Base-by-base conservation (phyloP, 352 stramenopile genomes). In the Phytophthora europaea region DNA sequence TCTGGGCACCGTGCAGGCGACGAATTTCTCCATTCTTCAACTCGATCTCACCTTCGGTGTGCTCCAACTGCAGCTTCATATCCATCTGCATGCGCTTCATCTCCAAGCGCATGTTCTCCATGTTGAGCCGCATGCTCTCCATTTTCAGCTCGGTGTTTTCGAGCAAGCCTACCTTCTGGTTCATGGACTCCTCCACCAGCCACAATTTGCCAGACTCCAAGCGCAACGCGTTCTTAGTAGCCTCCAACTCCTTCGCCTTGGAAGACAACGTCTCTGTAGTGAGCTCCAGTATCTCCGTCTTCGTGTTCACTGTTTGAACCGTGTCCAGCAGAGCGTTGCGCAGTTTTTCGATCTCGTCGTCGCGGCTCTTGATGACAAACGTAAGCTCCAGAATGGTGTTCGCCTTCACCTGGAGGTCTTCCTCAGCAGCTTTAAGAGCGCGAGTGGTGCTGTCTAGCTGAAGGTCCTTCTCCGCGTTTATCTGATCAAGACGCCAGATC, bases 11-110 rank as follows among this genome's bases (percentile, higher is more conserved):
- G 26, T 91, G 72, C 12, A 94, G 73, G 4, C 87, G 72, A 28
- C 78, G 75, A 43, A 92, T 92, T 54, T 94, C 87, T 22, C 83
- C 87, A 52, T 91, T 85, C 67, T 94, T 94, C 34, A 94, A 62
- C 62, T 88, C 87, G 64, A 92, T 90, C 52, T 94, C 87, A 18
- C 80, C 73, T 20, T 89, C 81, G 0, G 72, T 80, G 48, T 91
- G 87, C 62, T 92, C 84, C 15, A 90, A 63, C 71, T 94, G 84
- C 18, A 94, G 72, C 56, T 87, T 88, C 79, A 91, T 89, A 28
- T 92, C 87, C 81, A 92, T 89, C 47, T 90, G 84, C 64, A 92
- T 79, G 15, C 84, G 82, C 73, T 91, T 90, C 67, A 91, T 84
- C 66, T 94, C 87, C 18, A 90, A 65, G 1, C 83, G 72, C 58